These are phyloP conservation scores for Leccinellum luteum DNA, from an alignment of 768 basidiomycete species.

Conservation along the genomic window DNA sequence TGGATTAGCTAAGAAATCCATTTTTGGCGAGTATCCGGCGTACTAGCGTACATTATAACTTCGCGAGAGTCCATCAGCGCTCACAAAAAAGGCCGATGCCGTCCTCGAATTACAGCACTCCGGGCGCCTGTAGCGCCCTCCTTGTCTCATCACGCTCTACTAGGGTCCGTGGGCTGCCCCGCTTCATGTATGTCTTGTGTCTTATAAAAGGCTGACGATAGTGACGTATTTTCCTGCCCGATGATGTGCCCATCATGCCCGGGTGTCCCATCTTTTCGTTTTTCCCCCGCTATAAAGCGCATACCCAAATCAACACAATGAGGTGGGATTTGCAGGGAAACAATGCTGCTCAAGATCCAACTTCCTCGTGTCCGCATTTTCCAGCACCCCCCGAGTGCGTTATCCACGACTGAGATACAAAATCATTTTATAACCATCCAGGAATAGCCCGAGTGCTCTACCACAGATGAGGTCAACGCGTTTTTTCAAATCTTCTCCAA, in stretches of 20 bases:
- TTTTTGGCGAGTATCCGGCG: too few relatives aligned
- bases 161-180: constrained; percentile 21
- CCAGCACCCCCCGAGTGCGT: constrained; percentile 15
- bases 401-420: background rate
- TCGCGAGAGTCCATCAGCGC: too few relatives aligned
- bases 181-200: constrained; percentile 14
- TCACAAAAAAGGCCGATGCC: constrained; percentile 24
- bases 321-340: constrained; percentile 29
- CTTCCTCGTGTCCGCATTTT: constrained; percentile 8
- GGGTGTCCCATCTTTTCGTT: constrained; percentile 29
- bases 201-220: constrained; percentile 23
- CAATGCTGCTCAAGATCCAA: constrained; percentile 9
- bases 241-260: constrained; percentile 23
- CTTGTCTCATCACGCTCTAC: constrained; percentile 19
- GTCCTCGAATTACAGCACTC: constrained; percentile 22
- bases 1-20: too few relatives aligned
- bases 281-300: constrained; percentile 33
- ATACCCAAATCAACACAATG: constrained; percentile 26
- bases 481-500: background rate
- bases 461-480: constrained; percentile 14
- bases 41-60: too few relatives aligned
- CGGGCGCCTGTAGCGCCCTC: constrained; percentile 7
- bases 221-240: constrained; percentile 1
- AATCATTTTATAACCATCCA: background rate
- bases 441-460: constrained; percentile 8